phyloP scores from a whole-genome alignment of 148 eudicot species.

The Cornus florida region DNA sequence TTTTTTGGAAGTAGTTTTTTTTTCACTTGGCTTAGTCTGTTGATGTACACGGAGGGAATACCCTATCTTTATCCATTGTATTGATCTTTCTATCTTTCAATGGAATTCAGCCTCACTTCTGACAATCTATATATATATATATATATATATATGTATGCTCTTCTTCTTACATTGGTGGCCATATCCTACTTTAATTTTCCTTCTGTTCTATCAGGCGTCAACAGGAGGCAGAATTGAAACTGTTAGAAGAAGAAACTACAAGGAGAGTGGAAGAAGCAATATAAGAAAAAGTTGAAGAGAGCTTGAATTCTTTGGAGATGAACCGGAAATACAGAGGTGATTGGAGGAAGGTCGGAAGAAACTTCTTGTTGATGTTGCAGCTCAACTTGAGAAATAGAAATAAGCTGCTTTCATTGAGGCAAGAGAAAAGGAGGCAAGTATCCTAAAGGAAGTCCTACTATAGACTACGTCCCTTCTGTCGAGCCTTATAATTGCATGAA shows the following conservation, averaged over 20 bases:
- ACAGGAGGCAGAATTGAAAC: conserved; percentile 64
- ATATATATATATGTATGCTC: neutral
- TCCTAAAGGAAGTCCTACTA: neutral
- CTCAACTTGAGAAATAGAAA: conserved; percentile 71
- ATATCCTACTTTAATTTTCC: conserved; percentile 20
- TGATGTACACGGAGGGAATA: too few relatives aligned
- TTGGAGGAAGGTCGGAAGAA: conserved; percentile 67
- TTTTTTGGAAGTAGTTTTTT: too few relatives aligned
- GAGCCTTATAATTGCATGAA: neutral
- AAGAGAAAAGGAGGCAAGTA: conserved; percentile 64
- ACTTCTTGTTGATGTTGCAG: conserved; percentile 59
- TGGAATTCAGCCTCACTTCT: too few relatives aligned
- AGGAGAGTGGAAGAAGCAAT: conserved; percentile 70
- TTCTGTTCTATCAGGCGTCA: conserved; percentile 52
- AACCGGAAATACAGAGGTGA: conserved; percentile 51
- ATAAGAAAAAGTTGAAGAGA: conserved; percentile 54
- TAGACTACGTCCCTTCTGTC: neutral
- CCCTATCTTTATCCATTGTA: too few relatives aligned
- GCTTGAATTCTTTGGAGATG: conserved; percentile 54
- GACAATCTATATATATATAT: too few relatives aligned
- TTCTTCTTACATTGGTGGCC: neutral
- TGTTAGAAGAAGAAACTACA: conserved; percentile 77
- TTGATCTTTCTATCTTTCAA: too few relatives aligned
- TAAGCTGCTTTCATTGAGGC: conserved; percentile 57
- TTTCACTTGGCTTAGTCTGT: too few relatives aligned